Percentiles rank a stretch among this genome's conserved stretches.
These are phyloP conservation scores for Dryas drummondii DNA, from an alignment of 306 rosid genomes.

Conservation along the genomic window DNA sequence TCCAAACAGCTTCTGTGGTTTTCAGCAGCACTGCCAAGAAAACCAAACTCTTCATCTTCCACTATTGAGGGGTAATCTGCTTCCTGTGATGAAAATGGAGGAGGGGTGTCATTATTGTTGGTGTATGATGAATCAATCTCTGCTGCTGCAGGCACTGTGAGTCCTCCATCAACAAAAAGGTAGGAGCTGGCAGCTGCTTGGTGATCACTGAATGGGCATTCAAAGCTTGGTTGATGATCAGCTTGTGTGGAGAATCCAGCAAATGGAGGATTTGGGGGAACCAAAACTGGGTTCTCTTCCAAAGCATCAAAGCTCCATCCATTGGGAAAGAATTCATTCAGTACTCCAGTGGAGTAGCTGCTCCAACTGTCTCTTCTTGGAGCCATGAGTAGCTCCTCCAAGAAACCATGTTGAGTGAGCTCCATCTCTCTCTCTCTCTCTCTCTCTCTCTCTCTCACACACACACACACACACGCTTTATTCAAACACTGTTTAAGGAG, in stretches of 20 bases:
- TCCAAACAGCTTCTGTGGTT: conserved; percentile 43
- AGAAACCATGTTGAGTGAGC: conserved; percentile 76
- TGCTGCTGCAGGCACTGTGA: conserved; percentile 48
- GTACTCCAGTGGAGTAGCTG: conserved; percentile 44
- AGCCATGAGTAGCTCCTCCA: conserved; percentile 68
- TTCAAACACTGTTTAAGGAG: background rate
- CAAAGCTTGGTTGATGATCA: conserved; percentile 52
- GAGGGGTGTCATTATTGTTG: conserved; percentile 40
- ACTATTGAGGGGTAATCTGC: conserved; percentile 47
- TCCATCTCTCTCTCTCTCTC: conserved; percentile 57
- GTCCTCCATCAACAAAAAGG: conserved; percentile 52
- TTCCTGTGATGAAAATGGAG: conserved; percentile 50
- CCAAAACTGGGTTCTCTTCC: conserved; percentile 58
- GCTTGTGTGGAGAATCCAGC: conserved; percentile 50
- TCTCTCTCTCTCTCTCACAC: conserved; percentile 11
- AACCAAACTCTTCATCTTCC: conserved; percentile 65
- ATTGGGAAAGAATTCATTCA: conserved; percentile 58
- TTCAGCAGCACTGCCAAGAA: conserved; percentile 42
- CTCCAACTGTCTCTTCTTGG: conserved; percentile 73
- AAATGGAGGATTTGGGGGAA: conserved; percentile 48
- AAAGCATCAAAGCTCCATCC: conserved; percentile 61
- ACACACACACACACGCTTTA: no score
- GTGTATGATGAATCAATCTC: conserved; percentile 54
- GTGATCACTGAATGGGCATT: conserved; percentile 45
- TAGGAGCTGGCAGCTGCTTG: conserved; percentile 30